Percentiles rank a stretch among this genome's conserved stretches.
These are phyloP conservation scores for Scedosporium aurantiacum DNA, from an alignment of 2,329 filamentous ascomycete genomes.

Conservation along the genomic window DNA sequence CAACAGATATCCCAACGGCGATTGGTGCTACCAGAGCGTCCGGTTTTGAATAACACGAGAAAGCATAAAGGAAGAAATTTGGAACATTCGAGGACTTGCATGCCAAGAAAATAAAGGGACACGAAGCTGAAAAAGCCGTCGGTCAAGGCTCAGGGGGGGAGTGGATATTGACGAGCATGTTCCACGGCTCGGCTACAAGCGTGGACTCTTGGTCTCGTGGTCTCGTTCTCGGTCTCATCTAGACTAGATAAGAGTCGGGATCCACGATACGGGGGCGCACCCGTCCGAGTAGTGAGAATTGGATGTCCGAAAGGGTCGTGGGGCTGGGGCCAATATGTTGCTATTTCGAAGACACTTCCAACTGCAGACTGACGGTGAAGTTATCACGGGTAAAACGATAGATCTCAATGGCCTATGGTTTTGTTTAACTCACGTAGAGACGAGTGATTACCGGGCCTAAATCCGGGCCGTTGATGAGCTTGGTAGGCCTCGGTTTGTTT, in stretches of 20 bases:
- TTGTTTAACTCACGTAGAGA: neutral
- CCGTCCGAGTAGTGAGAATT: neutral
- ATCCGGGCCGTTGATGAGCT: neutral
- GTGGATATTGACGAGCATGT: neutral
- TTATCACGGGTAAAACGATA: neutral
- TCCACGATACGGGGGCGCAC: neutral
- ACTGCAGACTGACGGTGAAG: neutral
- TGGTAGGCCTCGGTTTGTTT: neutral
- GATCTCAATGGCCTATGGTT: neutral
- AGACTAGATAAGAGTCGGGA: neutral
- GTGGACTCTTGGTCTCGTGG: neutral
- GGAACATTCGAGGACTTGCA: neutral
- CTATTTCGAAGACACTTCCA: neutral
- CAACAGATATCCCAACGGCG: too few species aligned
- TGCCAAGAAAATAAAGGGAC: neutral
- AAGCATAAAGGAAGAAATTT: neutral
- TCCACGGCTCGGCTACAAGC: neutral
- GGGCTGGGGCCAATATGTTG: neutral
- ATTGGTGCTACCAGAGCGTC: too few species aligned
- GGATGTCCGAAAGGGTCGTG: neutral
- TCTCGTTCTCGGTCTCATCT: neutral
- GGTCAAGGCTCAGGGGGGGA: neutral
- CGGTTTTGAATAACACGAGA: too few species aligned
- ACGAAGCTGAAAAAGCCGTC: too few species aligned
- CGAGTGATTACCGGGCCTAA: neutral